Base-by-base conservation (phyloP, 495 filamentous ascomycete species). In the Aspergillus sparsus region DNA sequence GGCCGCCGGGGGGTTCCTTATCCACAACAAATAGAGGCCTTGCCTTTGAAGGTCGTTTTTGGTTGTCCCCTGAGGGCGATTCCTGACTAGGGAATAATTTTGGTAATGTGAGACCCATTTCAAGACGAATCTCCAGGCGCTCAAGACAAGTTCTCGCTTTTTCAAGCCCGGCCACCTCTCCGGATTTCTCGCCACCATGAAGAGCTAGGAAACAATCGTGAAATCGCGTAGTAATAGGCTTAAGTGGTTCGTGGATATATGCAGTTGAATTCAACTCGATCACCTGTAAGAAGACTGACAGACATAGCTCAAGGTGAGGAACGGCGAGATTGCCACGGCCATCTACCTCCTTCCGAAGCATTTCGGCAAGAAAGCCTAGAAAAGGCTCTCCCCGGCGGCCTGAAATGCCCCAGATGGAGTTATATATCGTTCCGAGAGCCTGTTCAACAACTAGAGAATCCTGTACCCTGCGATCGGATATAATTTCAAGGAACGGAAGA, bases 1-100 rank as follows among this genome's bases (percentile, higher is more conserved):
- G 63, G 9, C 65, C 65, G n/a, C 73, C 71, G 1, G 63, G 64
- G 12, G 64, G 52, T 0, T 65, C 62, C n/a, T 58, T 42, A 11
- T 11, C 31, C 11, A 42, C 42, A 7, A 41, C 16, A 16, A 61
- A 61, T 2, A 27, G 46, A 10, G 54, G 37, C 6, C 36, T 21
- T 50, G 50, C 34, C 27, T 21, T 2, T 32, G 15, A 18, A 6
- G 12, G 41, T 10, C 18, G 33, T 11, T 15, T 15, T 41, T 11
- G 0, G 32, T n/a, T 10, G 15, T 2, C 3, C 35, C 41, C 27
- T 16, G 46, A 5, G 49, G 18, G 3, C 49, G 45, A 6, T 34
- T 16, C 55, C 0, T 49, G 7, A 9, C 1, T 27, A 27, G 21
- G 3, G 21, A 27, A 27, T 27, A 27, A 27, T 27, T 27, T 27